Percentiles rank a stretch among this genome's conserved stretches.
phyloP scores from a whole-genome alignment of 306 rosid species.

The Cucumis melo region DNA sequence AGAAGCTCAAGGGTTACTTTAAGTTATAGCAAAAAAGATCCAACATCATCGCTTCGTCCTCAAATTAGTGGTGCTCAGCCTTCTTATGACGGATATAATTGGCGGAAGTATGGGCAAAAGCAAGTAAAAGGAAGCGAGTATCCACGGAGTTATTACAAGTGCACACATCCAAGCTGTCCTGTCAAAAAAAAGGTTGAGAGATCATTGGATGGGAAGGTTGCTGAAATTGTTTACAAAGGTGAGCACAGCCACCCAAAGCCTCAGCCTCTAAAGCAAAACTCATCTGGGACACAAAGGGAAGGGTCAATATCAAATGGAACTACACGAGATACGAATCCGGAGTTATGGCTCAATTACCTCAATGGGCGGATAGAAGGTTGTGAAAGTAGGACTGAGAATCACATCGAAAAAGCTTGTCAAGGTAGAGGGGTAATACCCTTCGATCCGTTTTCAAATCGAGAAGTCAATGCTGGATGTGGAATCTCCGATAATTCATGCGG shows the following conservation, averaged over 20 bases:
- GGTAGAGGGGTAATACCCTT: conserved; percentile 20
- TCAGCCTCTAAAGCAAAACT: conserved; percentile 50
- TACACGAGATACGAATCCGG: conserved; percentile 28
- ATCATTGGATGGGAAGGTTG: conserved; percentile 79
- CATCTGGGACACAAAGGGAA: conserved; percentile 41
- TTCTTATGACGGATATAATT: conserved; percentile 87
- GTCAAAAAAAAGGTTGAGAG: conserved; percentile 95
- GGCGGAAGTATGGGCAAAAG: conserved; percentile 99
- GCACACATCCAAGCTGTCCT: conserved; percentile 85
- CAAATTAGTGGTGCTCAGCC: conserved; percentile 44
- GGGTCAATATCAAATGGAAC: conserved; percentile 36
- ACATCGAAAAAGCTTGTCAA: conserved; percentile 26
- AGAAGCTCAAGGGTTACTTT: conserved; percentile 28
- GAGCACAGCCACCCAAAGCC: conserved; percentile 90
- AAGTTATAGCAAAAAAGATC: conserved; percentile 41
- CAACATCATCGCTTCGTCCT: conserved; percentile 28
- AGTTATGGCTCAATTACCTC: conserved; percentile 20
- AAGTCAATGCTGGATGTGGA: conserved; percentile 19
- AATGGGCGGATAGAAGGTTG: conserved; percentile 38
- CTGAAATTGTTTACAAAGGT: conserved; percentile 91
- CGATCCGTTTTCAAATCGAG: conserved; percentile 23
- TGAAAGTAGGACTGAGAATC: conserved; percentile 39
- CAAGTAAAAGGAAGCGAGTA: conserved; percentile 96
- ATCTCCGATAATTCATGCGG: conserved; percentile 48
- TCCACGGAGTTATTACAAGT: conserved; percentile 86